A percentile compares a stretch with the other conserved stretches of the same genome.
These are phyloP conservation scores for Tylopilus sp. DNA, from an alignment of 1,284 basidiomycete species.

Conservation along the genomic window DNA sequence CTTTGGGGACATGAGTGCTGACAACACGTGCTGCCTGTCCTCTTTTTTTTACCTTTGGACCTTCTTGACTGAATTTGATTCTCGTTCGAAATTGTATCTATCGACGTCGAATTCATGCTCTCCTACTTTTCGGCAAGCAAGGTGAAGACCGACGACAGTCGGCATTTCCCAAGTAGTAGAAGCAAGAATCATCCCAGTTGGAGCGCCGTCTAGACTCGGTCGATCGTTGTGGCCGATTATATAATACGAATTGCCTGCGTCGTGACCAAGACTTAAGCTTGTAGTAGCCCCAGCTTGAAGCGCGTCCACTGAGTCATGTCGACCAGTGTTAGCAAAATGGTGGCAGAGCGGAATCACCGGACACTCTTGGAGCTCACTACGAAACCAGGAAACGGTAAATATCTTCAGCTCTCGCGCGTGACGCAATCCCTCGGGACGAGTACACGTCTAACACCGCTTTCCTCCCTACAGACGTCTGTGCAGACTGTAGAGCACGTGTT, in stretches of 20 bases:
- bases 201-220: not conserved
- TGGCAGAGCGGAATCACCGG: slow-evolving; percentile 65
- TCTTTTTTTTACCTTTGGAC: too few species aligned
- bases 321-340: slow-evolving; percentile 47
- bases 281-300: not conserved
- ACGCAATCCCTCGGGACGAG: slow-evolving; percentile 1
- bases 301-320: slow-evolving; percentile 31
- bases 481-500: slow-evolving; percentile 73
- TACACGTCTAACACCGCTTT: slow-evolving; percentile 7
- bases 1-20: too few species aligned
- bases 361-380: slow-evolving; percentile 59
- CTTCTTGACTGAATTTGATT: too few species aligned
- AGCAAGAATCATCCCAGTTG: too few species aligned
- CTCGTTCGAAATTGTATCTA: too few species aligned
- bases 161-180: too few species aligned
- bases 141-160: too few species aligned
- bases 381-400: slow-evolving; percentile 71
- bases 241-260: slow-evolving; percentile 8
- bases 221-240: slow-evolving; percentile 20
- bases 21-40: too few species aligned
- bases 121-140: too few species aligned
- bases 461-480: slow-evolving; percentile 59
- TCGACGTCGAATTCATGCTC: too few species aligned
- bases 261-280: not conserved
- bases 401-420: not conserved